Conservation (phyloP, 2,329 filamentous ascomycete species). For the Calonectria ilicicola region DNA sequence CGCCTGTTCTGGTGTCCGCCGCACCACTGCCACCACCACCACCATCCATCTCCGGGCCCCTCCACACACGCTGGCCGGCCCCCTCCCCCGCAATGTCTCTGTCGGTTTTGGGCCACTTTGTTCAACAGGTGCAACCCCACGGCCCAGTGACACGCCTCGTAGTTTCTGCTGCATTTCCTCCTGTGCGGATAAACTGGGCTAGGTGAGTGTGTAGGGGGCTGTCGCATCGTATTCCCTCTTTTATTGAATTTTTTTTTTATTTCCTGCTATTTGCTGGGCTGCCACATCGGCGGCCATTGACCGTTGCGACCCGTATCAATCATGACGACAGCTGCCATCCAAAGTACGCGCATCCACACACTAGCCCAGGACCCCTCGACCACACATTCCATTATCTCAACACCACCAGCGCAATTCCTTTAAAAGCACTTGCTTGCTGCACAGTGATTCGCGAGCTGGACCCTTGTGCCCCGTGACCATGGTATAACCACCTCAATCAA, state of each 20-base stretch:
- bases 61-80: background rate
- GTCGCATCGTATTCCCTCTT: background rate
- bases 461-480: conserved; percentile 7
- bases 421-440: background rate
- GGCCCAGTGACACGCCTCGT: background rate
- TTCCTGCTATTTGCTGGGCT: background rate
- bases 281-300: background rate
- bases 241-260: background rate
- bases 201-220: background rate
- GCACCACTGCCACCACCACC: conserved; percentile 5
- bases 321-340: conserved; percentile 18
- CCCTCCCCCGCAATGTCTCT: conserved; percentile 25
- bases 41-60: background rate
- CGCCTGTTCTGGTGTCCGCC: background rate
- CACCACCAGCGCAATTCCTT: background rate
- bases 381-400: conserved; percentile 1
- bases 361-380: background rate
- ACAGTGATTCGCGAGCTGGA: conserved; percentile 6
- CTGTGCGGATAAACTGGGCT: background rate
- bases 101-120: background rate
- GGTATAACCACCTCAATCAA: conserved; percentile 9
- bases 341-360: background rate
- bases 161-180: background rate
- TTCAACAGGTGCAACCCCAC: conserved; percentile 17
- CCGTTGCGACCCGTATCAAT: background rate